Evolutionary conservation across 257 asterid species (phyloP), one percentile per base, ranked within the genome.

Genomic region (Primulina tabacum): DNA sequence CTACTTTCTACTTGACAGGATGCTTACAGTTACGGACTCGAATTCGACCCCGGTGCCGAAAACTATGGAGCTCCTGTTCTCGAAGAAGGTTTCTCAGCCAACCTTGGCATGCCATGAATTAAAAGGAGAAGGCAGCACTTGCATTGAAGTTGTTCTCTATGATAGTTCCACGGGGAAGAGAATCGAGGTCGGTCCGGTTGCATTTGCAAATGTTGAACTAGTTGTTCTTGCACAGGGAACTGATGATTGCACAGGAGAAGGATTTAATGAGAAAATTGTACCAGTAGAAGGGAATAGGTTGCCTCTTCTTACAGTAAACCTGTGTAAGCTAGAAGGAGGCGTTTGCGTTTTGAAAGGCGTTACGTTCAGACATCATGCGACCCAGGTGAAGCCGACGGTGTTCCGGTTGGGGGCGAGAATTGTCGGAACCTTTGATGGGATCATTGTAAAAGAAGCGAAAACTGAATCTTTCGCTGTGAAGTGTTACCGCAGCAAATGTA

Each of bases 351-450:
- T 83, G 57, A 18, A 59, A 21, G 57, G 75, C 29, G 4, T 87
- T 9, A 81, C 56, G 76, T 75, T 87, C 59, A 76, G 69, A 62
- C 69, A 80, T 60, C 75, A 73, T 33, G 11, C 72, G 8, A 28
- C 20, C 32, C 43, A 63, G 32, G 77, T 57, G n/a, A 78, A 20
- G 59, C 78, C 61, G 5, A 29, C 72, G 0, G 57, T 18, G 70
- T 83, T 83, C 78, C 78, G 70, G 68, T 20, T 87, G 53, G 87
- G 88, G 32, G 88, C 86, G 18, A 75, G 81, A 67, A 32, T 70
- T 26, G 73, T 64, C 4, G 78, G 67, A n/a, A 7, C 61, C 6
- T 64, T 40, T 60, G 37, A 56, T 60, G 77, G 55, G 16, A 11
- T 12, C 40, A 35, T 11, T 24, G 47, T 87, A 16, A 78, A 75